These are phyloP conservation scores for Physcomitrellopsis africana DNA, from an alignment of 225 moss, liverwort and hornwort genomes.

Conservation along the genomic window DNA sequence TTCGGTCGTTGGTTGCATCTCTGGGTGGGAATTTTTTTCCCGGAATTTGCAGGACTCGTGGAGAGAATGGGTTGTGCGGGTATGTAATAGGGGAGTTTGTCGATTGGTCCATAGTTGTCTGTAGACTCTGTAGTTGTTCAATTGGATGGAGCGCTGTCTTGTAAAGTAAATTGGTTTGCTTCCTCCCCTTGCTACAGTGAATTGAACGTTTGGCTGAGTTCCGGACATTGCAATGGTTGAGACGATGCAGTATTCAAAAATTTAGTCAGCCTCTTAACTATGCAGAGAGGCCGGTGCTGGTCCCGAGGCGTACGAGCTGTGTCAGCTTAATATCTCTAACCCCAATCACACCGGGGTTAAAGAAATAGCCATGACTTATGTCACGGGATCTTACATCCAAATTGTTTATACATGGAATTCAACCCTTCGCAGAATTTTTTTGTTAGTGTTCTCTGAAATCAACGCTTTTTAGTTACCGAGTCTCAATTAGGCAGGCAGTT, in stretches of 20 bases:
- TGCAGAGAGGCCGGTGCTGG: not conserved
- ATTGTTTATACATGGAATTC: too few relatives aligned
- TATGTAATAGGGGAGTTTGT: not conserved
- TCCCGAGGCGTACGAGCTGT: not conserved
- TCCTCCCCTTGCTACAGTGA: not conserved
- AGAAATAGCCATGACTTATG: too few relatives aligned
- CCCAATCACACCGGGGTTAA: too few relatives aligned
- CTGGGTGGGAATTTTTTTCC: not conserved
- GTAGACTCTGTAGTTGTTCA: not conserved
- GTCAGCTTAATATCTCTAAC: too few relatives aligned
- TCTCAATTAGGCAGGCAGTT: too few relatives aligned
- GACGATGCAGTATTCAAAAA: not conserved
- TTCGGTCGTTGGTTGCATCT: not conserved
- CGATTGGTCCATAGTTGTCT: constrained; percentile 1
- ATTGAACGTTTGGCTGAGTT: not conserved
- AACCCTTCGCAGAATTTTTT: too few relatives aligned
- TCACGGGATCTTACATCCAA: too few relatives aligned
- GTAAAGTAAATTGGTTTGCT: not conserved
- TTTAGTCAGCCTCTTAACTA: not conserved
- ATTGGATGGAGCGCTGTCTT: not conserved
- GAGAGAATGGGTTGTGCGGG: not conserved
- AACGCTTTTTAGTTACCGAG: too few relatives aligned
- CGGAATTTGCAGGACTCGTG: not conserved
- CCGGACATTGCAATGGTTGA: not conserved
- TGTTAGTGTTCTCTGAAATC: too few relatives aligned